These are phyloP conservation scores for Tricholoma sp. DNA, from an alignment of 768 basidiomycete genomes.

Conservation along the genomic window DNA sequence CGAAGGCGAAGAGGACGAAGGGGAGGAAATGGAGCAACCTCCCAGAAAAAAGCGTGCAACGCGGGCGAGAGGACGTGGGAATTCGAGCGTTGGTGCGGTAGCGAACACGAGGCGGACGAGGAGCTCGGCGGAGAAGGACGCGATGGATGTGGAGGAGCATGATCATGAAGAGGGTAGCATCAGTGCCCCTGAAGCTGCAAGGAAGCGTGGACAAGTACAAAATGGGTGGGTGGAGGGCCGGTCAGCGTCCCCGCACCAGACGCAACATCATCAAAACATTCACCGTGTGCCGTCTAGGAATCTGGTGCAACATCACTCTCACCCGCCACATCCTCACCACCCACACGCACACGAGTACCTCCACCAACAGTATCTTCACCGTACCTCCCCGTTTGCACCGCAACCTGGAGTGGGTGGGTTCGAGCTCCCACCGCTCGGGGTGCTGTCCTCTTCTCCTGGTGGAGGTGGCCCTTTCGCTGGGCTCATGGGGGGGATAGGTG, in stretches of 20 bases:
- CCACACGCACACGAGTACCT: slow-evolving; percentile 4
- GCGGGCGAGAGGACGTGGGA: slow-evolving; percentile 31
- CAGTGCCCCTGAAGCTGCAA: slow-evolving; percentile 9
- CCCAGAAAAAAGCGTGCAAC: slow-evolving; percentile 53
- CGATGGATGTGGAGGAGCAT: slow-evolving; percentile 7
- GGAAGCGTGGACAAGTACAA: slow-evolving; percentile 11
- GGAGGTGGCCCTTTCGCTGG: slow-evolving; percentile 7
- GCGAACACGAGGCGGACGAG: slow-evolving; percentile 34
- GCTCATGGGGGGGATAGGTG: slow-evolving; percentile 24
- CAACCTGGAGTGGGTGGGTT: slow-evolving; percentile 30
- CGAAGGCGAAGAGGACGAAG: slow-evolving; percentile 37
- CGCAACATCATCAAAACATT: slow-evolving; percentile 12
- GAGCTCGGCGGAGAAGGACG: slow-evolving; percentile 11
- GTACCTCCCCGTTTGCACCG: slow-evolving; percentile 11
- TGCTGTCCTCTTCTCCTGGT: slow-evolving; percentile 24
- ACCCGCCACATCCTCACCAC: not conserved
- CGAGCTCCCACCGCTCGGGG: slow-evolving; percentile 56
- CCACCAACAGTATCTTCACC: slow-evolving; percentile 10
- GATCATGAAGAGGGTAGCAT: slow-evolving; percentile 10
- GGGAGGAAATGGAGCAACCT: slow-evolving; percentile 39
- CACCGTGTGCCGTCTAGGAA: slow-evolving; percentile 11
- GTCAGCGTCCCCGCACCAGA: slow-evolving; percentile 2
- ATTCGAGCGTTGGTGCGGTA: slow-evolving; percentile 2
- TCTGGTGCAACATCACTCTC: slow-evolving; percentile 7
- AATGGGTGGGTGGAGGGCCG: slow-evolving; percentile 15